These are phyloP conservation scores for Centaurea solstitialis DNA, from an alignment of 129 eudicot species.

Conservation along the genomic window DNA sequence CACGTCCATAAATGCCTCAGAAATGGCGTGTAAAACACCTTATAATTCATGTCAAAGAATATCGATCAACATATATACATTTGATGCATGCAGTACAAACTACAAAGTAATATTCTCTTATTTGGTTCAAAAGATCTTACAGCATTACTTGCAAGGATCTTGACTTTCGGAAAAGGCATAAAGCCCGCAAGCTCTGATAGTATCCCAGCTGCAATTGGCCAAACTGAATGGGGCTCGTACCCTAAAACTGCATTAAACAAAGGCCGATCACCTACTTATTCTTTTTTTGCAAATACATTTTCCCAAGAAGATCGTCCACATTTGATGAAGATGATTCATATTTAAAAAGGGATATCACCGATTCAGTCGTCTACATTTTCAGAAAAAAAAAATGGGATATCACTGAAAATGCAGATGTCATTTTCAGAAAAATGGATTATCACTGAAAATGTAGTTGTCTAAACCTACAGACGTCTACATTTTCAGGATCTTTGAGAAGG, in stretches of 20 bases:
- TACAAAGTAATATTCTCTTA: background rate
- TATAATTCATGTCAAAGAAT: background rate
- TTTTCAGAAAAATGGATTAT: too few relatives aligned
- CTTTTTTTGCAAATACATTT: background rate
- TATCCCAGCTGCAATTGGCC: constrained; percentile 80
- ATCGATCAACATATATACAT: too few relatives aligned
- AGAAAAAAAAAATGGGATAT: too few relatives aligned
- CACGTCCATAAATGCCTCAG: constrained; percentile 80
- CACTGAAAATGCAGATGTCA: too few relatives aligned
- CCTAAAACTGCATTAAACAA: constrained; percentile 67
- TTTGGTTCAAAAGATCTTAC: constrained; percentile 47
- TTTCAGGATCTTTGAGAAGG: too few relatives aligned
- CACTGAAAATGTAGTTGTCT: too few relatives aligned
- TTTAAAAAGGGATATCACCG: background rate
- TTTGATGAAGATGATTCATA: background rate
- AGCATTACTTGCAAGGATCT: constrained; percentile 85
- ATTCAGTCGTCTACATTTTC: background rate
- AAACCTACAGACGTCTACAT: too few relatives aligned
- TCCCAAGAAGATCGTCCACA: background rate
- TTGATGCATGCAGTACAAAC: background rate
- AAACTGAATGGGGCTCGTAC: constrained; percentile 95
- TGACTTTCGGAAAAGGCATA: constrained; percentile 73
- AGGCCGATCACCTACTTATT: background rate
- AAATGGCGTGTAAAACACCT: constrained; percentile 78
- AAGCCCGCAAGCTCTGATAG: constrained; percentile 73